Evolutionary conservation across 2,329 filamentous ascomycete species (phyloP), one percentile per base, ranked within the genome.

Genomic region (Monilinia polystroma): DNA sequence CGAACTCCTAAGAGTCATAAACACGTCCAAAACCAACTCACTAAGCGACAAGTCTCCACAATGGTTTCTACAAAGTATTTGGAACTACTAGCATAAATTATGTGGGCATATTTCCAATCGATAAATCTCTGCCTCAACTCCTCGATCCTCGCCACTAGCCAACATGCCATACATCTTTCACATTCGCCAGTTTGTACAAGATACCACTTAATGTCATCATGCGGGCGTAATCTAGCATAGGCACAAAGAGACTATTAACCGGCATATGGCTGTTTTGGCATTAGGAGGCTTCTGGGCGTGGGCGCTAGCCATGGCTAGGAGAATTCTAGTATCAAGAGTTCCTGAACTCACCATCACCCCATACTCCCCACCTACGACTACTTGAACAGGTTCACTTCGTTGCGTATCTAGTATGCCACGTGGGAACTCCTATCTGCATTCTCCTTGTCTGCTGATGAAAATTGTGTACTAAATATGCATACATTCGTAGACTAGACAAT

Each of bases 181-280:
- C 29, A 51, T 60, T 29, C 29, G 32, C 20, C 43, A 35, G 6
- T 35, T 43, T 18, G 57, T 43, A 49, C 32, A 26, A 23, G 29
- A 20, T 23, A 18, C 5, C 20, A 8, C 20, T 18, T 35, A 26
- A 35, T 26, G 11, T 20, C 11, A 4, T 2, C 11, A 23, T 16
- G 20, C 53, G 35, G 4, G 20, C 52, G 3, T 35, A 4, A 32
- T 32, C 7, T 26, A n/a, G 20, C 29, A 49, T n/a, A 38, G 45
- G 58, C 20, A 60, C 29, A 38, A 38, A 62, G 35, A 41, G 58
- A 14, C 32, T 38, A 20, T 41, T 38, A 62, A 38, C 58, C 58
- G 58, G 45, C 23, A 62, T 8, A 51, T 41, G 12, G n/a, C 58
- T 51, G n/a, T 41, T 62, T 51, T 51, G 45, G 58, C 14, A 51